Base-by-base conservation (phyloP, 352 stramenopile genomes). In the Pythium oligandrum region DNA sequence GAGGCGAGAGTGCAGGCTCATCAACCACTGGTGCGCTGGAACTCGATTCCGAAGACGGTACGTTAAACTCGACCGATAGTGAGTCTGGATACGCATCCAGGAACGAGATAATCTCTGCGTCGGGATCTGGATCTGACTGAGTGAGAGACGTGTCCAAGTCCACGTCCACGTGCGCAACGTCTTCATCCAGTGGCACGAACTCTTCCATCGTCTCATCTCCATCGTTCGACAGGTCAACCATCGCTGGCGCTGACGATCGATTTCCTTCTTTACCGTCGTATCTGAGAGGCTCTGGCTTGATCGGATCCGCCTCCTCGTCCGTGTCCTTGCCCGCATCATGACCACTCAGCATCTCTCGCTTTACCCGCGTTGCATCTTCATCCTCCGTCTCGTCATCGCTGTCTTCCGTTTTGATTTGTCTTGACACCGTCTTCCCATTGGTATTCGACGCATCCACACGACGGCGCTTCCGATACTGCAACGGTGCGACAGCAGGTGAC, bases 141-240 rank as follows among this genome's bases (percentile, higher is more conserved):
- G 40, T 3, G 34, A 51, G 10, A 45, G 38, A 38, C 31, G 9
- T 8, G 33, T 26, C 11, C 38, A n/a, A 3, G 46, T 11, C 6
- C 17, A 61, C 51, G 31, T 64, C 40, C 17, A 60, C 57, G 12
- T 66, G 45, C 8, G 67, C 51, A 30, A 64, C 63, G 40, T 67
- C 59, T 11, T 73, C 63, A 17, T 57, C 57, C 26, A 75, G 44
- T 2, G 61, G 50, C 17, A 75, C 61, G 32, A 56, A 48, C 31
- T 75, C 58, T 35, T 75, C 62, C 32, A 67, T 56, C 2, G 72
- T 56, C 4, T 74, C 64, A 47, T 76, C 76, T 12, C 68, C 59
- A 37, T 81, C 70, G 32, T 81, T 47, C n/a, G 57, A 47, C 7
- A 57, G 48, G 8, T n/a, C 43, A 2, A 38, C 34, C 12, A 38